phyloP scores from a whole-genome alignment of 805 yeast genomes.

The Spathaspora boniae region DNA sequence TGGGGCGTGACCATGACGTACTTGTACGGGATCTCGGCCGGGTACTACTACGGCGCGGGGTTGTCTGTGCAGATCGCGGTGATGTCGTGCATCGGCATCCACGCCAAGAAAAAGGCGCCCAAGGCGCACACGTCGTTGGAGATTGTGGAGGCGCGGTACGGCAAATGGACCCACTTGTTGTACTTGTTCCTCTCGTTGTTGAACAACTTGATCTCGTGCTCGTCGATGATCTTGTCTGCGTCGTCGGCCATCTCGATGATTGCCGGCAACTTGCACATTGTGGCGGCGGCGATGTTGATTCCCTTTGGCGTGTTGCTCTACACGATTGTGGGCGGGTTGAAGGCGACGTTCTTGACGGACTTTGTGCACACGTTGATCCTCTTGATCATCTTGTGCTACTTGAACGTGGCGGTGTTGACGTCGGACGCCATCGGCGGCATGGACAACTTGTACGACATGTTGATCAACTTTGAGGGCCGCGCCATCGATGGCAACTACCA shows the following conservation, averaged over 20 bases:
- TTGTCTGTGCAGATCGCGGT: slow-evolving; percentile 21
- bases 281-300: slow-evolving; percentile 22
- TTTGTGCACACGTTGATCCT: slow-evolving; percentile 26
- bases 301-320: slow-evolving; percentile 40
- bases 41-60: slow-evolving; percentile 23
- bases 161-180: slow-evolving; percentile 19
- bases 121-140: slow-evolving; percentile 24
- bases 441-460: slow-evolving; percentile 20
- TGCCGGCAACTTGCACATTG: slow-evolving; percentile 23
- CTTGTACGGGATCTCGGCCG: slow-evolving; percentile 21
- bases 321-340: slow-evolving; percentile 48
- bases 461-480: slow-evolving; percentile 15
- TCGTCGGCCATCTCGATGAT: slow-evolving; percentile 23
- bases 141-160: slow-evolving; percentile 24
- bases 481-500: slow-evolving; percentile 28
- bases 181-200: slow-evolving; percentile 21
- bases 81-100: slow-evolving; percentile 22
- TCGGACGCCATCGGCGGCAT: slow-evolving; percentile 25
- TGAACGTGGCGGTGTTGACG: slow-evolving; percentile 22
- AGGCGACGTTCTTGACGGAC: slow-evolving; percentile 50
- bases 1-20: slow-evolving; percentile 23
- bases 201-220: slow-evolving; percentile 21
- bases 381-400: slow-evolving; percentile 21
- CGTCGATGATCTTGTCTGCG: slow-evolving; percentile 24
- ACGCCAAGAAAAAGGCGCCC: slow-evolving; percentile 24